Conservation (phyloP, 768 basidiomycete species). For the Polyporus arcularius region DNA sequence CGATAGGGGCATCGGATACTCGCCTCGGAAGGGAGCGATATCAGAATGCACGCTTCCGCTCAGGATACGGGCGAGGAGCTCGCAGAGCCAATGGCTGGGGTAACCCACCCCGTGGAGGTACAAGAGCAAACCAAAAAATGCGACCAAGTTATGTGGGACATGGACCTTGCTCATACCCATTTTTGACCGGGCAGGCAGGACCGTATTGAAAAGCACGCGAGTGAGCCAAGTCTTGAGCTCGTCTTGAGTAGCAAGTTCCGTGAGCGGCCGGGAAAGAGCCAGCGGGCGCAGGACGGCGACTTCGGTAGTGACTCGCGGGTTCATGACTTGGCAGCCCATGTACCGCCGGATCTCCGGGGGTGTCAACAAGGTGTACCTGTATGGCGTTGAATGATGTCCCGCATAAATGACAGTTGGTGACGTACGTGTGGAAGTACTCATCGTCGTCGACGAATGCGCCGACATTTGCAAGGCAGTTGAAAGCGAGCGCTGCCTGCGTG, state of each 20-base stretch:
- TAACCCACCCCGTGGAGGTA: constrained; percentile 37
- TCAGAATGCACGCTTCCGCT: constrained; percentile 30
- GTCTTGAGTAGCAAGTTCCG: constrained; percentile 27
- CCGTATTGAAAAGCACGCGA: constrained; percentile 33
- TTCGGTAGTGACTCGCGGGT: constrained; percentile 7
- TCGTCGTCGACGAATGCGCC: constrained; percentile 32
- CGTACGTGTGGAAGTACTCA: constrained; percentile 33
- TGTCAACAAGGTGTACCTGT: constrained; percentile 20
- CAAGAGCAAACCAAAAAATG: constrained; percentile 35
- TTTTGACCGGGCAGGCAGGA: constrained; percentile 27
- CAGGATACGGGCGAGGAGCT: constrained; percentile 30
- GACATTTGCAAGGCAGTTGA: constrained; percentile 33
- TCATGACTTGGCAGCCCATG: constrained; percentile 29
- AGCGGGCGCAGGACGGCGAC: neutral
- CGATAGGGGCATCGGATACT: constrained; percentile 30
- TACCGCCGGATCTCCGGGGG: constrained; percentile 31
- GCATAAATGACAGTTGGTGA: neutral
- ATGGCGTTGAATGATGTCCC: too few species aligned
- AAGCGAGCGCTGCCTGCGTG: constrained; percentile 27
- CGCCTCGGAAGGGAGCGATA: constrained; percentile 28
- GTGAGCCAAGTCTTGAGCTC: constrained; percentile 37
- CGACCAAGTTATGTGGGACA: constrained; percentile 36
- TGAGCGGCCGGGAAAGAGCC: constrained; percentile 9
- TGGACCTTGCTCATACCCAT: constrained; percentile 30
- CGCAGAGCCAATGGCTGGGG: constrained; percentile 40